These are phyloP conservation scores for Pelargonium citronellum DNA, from an alignment of 441 rosid genomes.

Conservation along the genomic window DNA sequence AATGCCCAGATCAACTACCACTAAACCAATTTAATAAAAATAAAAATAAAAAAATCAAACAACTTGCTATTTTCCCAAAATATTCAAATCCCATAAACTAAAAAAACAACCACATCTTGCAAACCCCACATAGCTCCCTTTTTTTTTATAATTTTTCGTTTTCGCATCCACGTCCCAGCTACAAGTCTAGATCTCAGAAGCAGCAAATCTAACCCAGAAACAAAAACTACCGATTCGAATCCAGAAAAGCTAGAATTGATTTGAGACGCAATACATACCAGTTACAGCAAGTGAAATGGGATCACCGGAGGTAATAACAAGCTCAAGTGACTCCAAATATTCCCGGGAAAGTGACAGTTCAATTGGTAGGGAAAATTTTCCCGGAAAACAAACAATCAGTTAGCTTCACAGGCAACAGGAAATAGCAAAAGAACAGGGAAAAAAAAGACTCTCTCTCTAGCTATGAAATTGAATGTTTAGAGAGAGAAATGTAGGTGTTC, in stretches of 20 bases:
- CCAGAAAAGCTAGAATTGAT: constrained; percentile 17
- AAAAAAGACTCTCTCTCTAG: neutral
- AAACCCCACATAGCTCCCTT: neutral
- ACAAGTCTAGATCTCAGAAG: neutral
- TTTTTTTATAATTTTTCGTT: neutral
- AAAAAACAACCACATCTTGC: neutral
- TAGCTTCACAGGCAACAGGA: neutral
- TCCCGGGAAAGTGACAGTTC: constrained; percentile 1
- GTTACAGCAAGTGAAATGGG: constrained; percentile 26
- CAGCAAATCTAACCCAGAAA: neutral
- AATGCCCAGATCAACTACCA: constrained; percentile 33
- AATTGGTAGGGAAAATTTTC: no score
- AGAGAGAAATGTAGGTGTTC: neutral
- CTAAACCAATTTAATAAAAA: neutral
- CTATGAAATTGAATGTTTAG: neutral
- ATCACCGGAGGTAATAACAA: constrained; percentile 23
- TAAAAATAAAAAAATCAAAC: neutral
- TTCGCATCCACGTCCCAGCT: neutral
- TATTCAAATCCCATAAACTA: neutral
- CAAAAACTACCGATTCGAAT: constrained; percentile 13
- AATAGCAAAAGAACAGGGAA: neutral
- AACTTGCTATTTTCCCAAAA: neutral
- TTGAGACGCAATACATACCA: constrained; percentile 37
- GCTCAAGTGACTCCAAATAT: neutral
- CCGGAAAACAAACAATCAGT: neutral